phyloP scores from a whole-genome alignment of 352 stramenopile species.

The Phytopythium helicoides region DNA sequence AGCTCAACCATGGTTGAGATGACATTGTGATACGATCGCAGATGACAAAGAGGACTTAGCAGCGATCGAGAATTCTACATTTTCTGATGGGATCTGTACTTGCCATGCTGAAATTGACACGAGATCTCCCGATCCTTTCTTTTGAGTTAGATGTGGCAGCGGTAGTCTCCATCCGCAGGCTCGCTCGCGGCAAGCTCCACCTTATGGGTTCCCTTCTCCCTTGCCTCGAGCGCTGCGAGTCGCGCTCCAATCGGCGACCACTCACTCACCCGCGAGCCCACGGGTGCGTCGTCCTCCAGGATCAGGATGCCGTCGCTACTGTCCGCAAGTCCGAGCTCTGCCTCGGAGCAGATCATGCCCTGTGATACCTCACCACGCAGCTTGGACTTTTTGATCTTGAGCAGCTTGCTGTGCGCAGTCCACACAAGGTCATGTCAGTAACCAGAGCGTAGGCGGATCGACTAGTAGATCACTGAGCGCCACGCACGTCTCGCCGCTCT shows the following conservation, averaged over 20 bases:
- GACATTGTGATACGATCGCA: too few relatives aligned
- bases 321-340: conserved; percentile 58
- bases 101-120: too few relatives aligned
- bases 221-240: conserved; percentile 9
- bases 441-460: not conserved
- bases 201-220: not conserved
- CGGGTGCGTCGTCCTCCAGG: conserved; percentile 47
- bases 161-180: conserved; percentile 2
- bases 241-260: conserved; percentile 35
- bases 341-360: conserved; percentile 84
- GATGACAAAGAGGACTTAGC: too few relatives aligned
- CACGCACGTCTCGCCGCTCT: conserved; percentile 52
- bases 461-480: not conserved
- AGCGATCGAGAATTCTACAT: too few relatives aligned
- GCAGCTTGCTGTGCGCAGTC: conserved; percentile 40
- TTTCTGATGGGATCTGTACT: too few relatives aligned
- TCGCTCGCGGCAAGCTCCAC: not conserved
- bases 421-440: conserved; percentile 7
- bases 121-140: too few relatives aligned
- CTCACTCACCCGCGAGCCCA: conserved; percentile 48
- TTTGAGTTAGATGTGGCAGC: conserved; percentile 7
- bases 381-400: conserved; percentile 88
- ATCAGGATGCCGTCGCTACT: conserved; percentile 71
- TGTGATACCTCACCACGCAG: conserved; percentile 72
- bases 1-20: too few relatives aligned